These are phyloP conservation scores for Starmerella vaccinii DNA, from an alignment of 805 yeast genomes.

Conservation along the genomic window DNA sequence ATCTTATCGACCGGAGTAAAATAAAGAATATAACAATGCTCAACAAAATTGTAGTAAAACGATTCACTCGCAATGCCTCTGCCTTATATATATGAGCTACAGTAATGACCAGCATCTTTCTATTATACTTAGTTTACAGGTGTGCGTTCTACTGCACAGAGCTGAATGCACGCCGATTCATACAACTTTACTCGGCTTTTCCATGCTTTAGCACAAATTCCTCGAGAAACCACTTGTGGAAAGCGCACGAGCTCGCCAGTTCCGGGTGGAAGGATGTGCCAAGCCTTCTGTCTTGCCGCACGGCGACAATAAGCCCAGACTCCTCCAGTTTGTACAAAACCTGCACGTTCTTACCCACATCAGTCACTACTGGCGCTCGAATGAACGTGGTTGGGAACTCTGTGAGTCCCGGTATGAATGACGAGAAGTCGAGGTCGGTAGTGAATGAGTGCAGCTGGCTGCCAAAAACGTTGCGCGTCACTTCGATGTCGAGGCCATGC, in stretches of 20 bases:
- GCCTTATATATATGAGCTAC: too few species aligned
- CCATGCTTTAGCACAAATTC: constrained; percentile 11
- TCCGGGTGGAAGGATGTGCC: constrained; percentile 82
- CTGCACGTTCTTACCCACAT: constrained; percentile 23
- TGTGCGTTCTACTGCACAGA: too few species aligned
- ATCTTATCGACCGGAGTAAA: too few species aligned
- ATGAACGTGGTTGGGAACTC: constrained; percentile 46
- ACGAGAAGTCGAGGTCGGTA: constrained; percentile 36
- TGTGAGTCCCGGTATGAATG: constrained; percentile 28
- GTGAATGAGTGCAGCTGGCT: constrained; percentile 62
- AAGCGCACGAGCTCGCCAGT: constrained; percentile 44
- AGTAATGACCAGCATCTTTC: too few species aligned
- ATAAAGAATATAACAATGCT: too few species aligned
- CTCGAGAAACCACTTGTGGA: constrained; percentile 52
- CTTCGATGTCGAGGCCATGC: constrained; percentile 55
- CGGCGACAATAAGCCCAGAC: constrained; percentile 50
- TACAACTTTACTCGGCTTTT: too few species aligned
- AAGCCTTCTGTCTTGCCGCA: constrained; percentile 52
- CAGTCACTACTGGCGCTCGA: constrained; percentile 59
- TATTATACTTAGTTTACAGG: too few species aligned
- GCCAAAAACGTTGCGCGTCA: constrained; percentile 68
- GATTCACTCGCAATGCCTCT: too few species aligned
- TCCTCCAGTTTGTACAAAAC: constrained; percentile 25
- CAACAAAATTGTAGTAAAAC: too few species aligned
- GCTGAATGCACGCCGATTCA: too few species aligned